phyloP scores from a whole-genome alignment of 768 basidiomycete species.

The Phylloporus rhodoxanthus region DNA sequence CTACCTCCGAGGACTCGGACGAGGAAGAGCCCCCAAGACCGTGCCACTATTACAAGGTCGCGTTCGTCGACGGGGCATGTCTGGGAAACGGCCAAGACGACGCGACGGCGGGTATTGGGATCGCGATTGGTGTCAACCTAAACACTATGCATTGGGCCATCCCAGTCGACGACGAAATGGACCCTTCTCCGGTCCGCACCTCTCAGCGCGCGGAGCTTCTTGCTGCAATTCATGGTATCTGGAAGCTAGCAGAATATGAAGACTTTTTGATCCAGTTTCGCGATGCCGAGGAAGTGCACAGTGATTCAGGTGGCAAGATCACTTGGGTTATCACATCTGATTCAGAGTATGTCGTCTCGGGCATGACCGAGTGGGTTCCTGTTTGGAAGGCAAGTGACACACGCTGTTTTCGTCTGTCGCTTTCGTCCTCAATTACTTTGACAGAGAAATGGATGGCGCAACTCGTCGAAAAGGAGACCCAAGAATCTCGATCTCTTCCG shows the following conservation, averaged over 20 bases:
- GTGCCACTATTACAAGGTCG: conserved; percentile 27
- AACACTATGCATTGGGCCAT: conserved; percentile 20
- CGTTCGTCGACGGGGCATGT: conserved; percentile 35
- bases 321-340: conserved; percentile 27
- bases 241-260: conserved; percentile 8
- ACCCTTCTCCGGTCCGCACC: conserved; percentile 18
- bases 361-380: conserved; percentile 33
- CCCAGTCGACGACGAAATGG: conserved; percentile 21
- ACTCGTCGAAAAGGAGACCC: conserved; percentile 4
- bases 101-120: conserved; percentile 29
- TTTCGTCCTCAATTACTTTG: neutral
- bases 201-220: conserved; percentile 34
- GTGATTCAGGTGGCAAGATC: neutral
- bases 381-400: conserved; percentile 25
- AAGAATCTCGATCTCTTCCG: conserved; percentile 18
- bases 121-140: conserved; percentile 17
- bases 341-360: conserved; percentile 33
- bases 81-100: conserved; percentile 20
- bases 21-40: neutral
- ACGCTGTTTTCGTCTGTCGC: neutral
- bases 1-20: neutral
- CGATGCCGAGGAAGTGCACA: neutral
- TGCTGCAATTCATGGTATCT: conserved; percentile 27
- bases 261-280: no score
- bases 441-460: conserved; percentile 9